Base-by-base conservation (phyloP, 2,329 filamentous ascomycete species). In the Trichoderma guizhouense region DNA sequence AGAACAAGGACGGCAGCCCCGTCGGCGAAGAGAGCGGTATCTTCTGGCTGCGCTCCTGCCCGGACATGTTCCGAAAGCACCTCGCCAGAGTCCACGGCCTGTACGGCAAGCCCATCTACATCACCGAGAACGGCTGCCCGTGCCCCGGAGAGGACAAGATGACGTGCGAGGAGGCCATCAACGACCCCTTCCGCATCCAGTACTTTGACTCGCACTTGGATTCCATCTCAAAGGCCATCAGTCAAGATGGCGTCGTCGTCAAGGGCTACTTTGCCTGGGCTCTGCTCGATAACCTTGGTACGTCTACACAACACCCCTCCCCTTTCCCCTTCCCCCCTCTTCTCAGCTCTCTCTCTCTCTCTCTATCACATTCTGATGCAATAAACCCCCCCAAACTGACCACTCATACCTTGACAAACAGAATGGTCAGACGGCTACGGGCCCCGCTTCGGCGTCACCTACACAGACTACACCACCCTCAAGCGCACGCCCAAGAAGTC, bases 141-240 rank as follows among this genome's bases (percentile, higher is more conserved):
- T 83, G 81, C 75, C 72, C 81, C 53, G 75, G 80, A 12, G 75
- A 80, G 74, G 76, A 81, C 18, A 74, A 76, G 62, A 82, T 82
- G 81, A 73, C 74, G 6, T 69, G 72, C 47, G 73, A 74, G n/a
- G 74, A 75, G 69, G 72, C 73, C 6, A 77, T 84, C 0, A 71
- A 82, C 12, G 82, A 84, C 70, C 73, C 71, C 3, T 84, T 80
- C 66, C 77, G 82, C 2, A 76, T 80, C 7, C 72, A 76, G 11
- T 84, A 84, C 60, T 82, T 84, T 65, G 74, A 78, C 14, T 77
- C 81, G 24, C 82, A 84, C 32, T 73, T 84, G 1, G 80, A 83
- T 47, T 78, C 82, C 0, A 79, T 83, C 43, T 79, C 75, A 11
- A 73, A 73, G 67, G 75, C 81, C 7, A 72, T 75, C 32, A 77